phyloP scores from a whole-genome alignment of 306 rosid species.

The Lotus japonicus region DNA sequence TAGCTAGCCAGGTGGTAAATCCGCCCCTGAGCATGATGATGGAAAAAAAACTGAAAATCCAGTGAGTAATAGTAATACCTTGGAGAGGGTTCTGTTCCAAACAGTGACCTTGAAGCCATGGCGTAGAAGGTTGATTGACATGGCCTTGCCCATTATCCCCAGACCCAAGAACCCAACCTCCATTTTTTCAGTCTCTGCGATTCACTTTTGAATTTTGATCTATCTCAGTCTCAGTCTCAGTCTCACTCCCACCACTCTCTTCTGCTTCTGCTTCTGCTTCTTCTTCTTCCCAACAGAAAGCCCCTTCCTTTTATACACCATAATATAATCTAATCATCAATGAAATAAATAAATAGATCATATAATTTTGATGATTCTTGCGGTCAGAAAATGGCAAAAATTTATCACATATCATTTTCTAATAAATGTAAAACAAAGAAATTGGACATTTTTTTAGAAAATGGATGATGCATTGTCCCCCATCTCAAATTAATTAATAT shows the following conservation, averaged over 20 bases:
- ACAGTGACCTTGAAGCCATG: conserved; percentile 74
- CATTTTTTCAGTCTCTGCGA: conserved; percentile 28
- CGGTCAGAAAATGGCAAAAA: neutral
- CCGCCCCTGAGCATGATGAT: too few relatives aligned
- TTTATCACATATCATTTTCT: neutral
- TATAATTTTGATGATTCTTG: neutral
- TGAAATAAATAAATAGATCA: too few relatives aligned
- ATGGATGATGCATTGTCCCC: too few relatives aligned
- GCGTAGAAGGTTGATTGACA: conserved; percentile 54
- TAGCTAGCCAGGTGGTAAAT: too few relatives aligned
- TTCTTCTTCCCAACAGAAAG: too few relatives aligned
- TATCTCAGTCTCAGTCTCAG: neutral
- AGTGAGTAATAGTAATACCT: too few relatives aligned
- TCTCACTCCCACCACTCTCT: neutral
- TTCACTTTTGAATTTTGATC: neutral
- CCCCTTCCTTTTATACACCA: neutral
- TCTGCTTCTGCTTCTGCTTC: too few relatives aligned
- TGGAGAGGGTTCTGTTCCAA: conserved; percentile 81
- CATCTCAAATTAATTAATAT: too few relatives aligned
- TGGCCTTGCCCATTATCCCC: conserved; percentile 93
- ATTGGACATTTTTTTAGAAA: too few relatives aligned
- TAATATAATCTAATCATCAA: too few relatives aligned
- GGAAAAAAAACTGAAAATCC: too few relatives aligned
- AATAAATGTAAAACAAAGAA: too few relatives aligned
- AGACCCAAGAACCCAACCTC: conserved; percentile 78